These are phyloP conservation scores for Rutstroemia sp. DNA, from an alignment of 2,329 filamentous ascomycete genomes.

Conservation along the genomic window DNA sequence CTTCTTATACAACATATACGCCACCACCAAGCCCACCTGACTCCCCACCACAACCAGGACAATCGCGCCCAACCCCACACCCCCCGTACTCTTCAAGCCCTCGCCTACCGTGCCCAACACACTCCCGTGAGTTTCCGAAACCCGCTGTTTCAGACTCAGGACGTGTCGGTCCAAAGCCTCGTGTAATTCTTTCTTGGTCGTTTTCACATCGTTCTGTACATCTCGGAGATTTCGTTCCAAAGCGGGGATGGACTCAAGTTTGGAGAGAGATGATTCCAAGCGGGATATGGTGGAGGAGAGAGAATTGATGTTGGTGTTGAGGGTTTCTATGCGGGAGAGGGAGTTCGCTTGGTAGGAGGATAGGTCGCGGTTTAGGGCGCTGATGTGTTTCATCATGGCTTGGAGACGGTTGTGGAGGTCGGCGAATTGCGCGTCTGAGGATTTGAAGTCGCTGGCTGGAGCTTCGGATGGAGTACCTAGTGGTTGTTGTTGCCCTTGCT, in stretches of 20 bases:
- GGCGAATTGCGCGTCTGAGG: conserved; percentile 57
- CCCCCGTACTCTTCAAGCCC: conserved; percentile 2
- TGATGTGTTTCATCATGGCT: conserved; percentile 60
- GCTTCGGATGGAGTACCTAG: conserved; percentile 35
- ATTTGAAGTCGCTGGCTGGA: conserved; percentile 34
- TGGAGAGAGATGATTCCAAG: conserved; percentile 28
- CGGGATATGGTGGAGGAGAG: background rate
- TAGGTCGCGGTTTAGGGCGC: conserved; percentile 52
- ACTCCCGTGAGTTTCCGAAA: conserved; percentile 19
- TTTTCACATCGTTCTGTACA: conserved; percentile 51
- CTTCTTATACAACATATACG: conserved; percentile 28
- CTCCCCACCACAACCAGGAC: conserved; percentile 23
- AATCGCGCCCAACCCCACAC: conserved; percentile 10
- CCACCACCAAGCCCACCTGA: conserved; percentile 21
- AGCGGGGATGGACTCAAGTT: conserved; percentile 39
- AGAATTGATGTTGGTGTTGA: conserved; percentile 11
- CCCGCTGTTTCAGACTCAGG: conserved; percentile 17
- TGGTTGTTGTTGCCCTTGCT: conserved; percentile 11
- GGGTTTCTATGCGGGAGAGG: conserved; percentile 30
- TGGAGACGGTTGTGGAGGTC: conserved; percentile 83
- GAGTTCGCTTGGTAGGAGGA: conserved; percentile 44
- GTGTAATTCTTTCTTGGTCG: conserved; percentile 44
- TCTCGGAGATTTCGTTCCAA: conserved; percentile 41
- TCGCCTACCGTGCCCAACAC: conserved; percentile 13
- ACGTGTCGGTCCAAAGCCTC: conserved; percentile 21